Conservation (phyloP, 1,284 basidiomycete species). For the Marasmius fiardii region DNA sequence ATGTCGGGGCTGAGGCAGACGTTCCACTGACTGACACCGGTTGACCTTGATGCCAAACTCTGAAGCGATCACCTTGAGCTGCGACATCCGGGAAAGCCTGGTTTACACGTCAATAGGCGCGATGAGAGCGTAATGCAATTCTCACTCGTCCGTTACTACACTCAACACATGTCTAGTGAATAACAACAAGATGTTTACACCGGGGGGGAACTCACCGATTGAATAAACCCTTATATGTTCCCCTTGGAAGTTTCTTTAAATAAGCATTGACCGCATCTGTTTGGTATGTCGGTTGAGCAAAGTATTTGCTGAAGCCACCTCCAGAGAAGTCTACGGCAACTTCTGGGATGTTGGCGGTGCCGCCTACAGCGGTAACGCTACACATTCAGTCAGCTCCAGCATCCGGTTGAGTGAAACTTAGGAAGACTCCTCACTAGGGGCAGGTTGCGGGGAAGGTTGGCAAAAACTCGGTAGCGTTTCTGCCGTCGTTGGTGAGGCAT, state of each 20-base stretch:
- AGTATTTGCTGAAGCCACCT: conserved; percentile 66
- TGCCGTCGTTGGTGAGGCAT: conserved; percentile 61
- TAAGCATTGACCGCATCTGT: conserved; percentile 36
- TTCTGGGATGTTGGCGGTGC: conserved; percentile 45
- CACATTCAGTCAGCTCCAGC: not conserved
- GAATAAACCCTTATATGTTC: conserved; percentile 54
- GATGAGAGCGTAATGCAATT: too few relatives aligned
- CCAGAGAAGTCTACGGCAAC: conserved; percentile 50
- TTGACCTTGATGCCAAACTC: conserved; percentile 36
- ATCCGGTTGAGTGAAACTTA: too few relatives aligned
- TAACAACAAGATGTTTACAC: not conserved
- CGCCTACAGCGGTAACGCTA: conserved; percentile 46
- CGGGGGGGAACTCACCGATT: conserved; percentile 41
- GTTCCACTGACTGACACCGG: conserved; percentile 41
- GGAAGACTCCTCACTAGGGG: conserved; percentile 22
- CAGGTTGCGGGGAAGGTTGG: conserved; percentile 58
- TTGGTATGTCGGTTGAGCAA: conserved; percentile 51
- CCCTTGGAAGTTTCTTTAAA: conserved; percentile 40
- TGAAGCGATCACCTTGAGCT: conserved; percentile 49
- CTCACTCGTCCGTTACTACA: conserved; percentile 10
- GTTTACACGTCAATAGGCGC: not conserved
- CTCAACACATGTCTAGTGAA: conserved; percentile 9
- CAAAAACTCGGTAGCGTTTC: conserved; percentile 50
- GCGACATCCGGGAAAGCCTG: conserved; percentile 59
- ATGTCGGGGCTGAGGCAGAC: conserved; percentile 54